Evolutionary conservation across 805 yeast species (phyloP).

Genomic region (Osmozyma mogii): DNA sequence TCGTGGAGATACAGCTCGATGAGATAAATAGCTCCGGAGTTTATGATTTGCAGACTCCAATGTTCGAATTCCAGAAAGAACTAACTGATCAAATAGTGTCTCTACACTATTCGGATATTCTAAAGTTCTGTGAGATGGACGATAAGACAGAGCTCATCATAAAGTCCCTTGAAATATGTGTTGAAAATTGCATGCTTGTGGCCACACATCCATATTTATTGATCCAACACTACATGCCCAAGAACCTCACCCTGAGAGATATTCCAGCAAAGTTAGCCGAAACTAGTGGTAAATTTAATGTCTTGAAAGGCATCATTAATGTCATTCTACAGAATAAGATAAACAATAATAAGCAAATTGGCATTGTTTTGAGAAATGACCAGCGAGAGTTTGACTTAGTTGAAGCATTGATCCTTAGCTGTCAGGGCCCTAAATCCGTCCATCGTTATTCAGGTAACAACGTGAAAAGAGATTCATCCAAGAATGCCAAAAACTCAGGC

Average conservation of each 20-base stretch:
- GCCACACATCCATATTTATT: conserved; percentile 85
- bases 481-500: conserved; percentile 10
- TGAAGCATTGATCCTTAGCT: conserved; percentile 64
- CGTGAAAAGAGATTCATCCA: conserved; percentile 40
- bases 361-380: conserved; percentile 61
- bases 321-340: conserved; percentile 29
- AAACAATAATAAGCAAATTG: conserved; percentile 43
- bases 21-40: conserved; percentile 46
- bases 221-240: conserved; percentile 81
- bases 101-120: conserved; percentile 82
- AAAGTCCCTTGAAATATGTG: conserved; percentile 71
- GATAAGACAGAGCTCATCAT: conserved; percentile 46
- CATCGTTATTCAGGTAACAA: conserved; percentile 57
- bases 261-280: conserved; percentile 63
- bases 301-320: conserved; percentile 54
- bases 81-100: conserved; percentile 88
- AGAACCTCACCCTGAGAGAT: conserved; percentile 62
- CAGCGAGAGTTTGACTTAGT: conserved; percentile 59
- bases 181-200: conserved; percentile 68
- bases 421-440: conserved; percentile 36
- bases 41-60: conserved; percentile 72
- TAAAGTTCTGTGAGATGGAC: conserved; percentile 70
- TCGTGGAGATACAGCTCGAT: conserved; percentile 48
- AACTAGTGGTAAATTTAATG: conserved; percentile 78
- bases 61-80: conserved; percentile 81